Conservation (phyloP, 345 rosid genomes). For the Excoecaria cochinchinensis region DNA sequence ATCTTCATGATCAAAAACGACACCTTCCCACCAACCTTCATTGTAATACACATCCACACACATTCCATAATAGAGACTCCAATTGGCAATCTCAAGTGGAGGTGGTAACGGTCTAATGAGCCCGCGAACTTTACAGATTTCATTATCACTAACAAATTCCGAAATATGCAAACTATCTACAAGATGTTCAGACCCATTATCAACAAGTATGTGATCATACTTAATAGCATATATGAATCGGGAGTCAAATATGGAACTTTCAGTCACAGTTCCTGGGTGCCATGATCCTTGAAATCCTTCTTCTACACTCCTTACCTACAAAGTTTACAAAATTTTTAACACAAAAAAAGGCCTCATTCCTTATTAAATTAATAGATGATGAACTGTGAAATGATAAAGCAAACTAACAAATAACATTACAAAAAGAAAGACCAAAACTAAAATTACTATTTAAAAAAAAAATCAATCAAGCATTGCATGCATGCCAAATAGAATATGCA, state of each 20-base stretch:
- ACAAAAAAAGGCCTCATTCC: background rate
- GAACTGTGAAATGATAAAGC: background rate
- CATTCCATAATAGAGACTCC: conserved; percentile 46
- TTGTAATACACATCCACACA: conserved; percentile 57
- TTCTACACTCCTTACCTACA: conserved; percentile 66
- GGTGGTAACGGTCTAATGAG: conserved; percentile 64
- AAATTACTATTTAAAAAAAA: background rate
- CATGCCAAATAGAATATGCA: conserved; percentile 7
- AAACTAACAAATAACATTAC: background rate
- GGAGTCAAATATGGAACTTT: conserved; percentile 15
- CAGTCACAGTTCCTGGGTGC: conserved; percentile 55
- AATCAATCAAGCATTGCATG: conserved; percentile 20
- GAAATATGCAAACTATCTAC: conserved; percentile 47
- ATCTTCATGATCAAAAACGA: conserved; percentile 53
- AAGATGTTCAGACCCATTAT: conserved; percentile 37
- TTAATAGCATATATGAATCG: conserved; percentile 28
- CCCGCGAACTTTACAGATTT: conserved; percentile 33
- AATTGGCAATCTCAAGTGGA: conserved; percentile 22
- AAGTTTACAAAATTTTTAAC: background rate
- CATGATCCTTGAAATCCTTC: conserved; percentile 85
- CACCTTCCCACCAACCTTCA: conserved; percentile 95
- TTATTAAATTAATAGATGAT: background rate
- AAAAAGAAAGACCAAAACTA: background rate
- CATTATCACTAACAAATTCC: conserved; percentile 31
- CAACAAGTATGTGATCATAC: conserved; percentile 54